Conservation (phyloP, 768 basidiomycete genomes). For the Suillus sp. region DNA sequence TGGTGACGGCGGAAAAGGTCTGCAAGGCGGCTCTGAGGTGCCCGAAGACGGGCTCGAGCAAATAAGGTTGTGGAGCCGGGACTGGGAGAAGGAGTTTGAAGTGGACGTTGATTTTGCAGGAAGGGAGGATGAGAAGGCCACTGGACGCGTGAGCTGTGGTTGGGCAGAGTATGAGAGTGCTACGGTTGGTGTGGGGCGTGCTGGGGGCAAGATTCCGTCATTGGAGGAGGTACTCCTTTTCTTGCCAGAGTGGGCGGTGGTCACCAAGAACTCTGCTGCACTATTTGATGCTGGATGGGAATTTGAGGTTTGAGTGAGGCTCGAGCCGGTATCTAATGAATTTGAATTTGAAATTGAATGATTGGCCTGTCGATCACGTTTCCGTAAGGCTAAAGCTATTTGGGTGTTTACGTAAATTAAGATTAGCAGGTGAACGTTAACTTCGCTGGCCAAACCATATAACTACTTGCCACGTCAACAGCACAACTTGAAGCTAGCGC, state of each 20-base stretch:
- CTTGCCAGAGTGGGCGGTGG: slow-evolving; percentile 68
- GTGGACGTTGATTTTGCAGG: slow-evolving; percentile 55
- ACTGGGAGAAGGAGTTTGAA: slow-evolving; percentile 54
- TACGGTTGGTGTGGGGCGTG: slow-evolving; percentile 45
- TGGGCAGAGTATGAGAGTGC: slow-evolving; percentile 71
- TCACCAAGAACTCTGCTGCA: slow-evolving; percentile 56
- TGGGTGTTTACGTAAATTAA: too few species aligned
- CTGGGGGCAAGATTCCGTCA: slow-evolving; percentile 59
- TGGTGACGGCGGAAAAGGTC: slow-evolving; percentile 35
- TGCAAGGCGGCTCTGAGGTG: slow-evolving; percentile 47
- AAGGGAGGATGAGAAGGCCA: slow-evolving; percentile 19
- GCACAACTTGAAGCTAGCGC: too few species aligned
- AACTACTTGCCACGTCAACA: too few species aligned
- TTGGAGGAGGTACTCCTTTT: slow-evolving; percentile 66
- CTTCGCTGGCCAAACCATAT: too few species aligned
- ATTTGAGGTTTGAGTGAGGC: slow-evolving; percentile 8
- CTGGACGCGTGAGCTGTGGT: slow-evolving; percentile 58
- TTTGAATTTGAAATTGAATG: too few species aligned
- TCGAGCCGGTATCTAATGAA: not conserved
- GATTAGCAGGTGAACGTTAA: too few species aligned
- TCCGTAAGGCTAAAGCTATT: not conserved
- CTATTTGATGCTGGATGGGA: slow-evolving; percentile 52
- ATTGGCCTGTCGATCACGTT: not conserved
- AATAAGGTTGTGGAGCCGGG: slow-evolving; percentile 61
- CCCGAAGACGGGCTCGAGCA: slow-evolving; percentile 38